phyloP scores from a whole-genome alignment of 2,329 filamentous ascomycete species.

The Xylaria sp. region DNA sequence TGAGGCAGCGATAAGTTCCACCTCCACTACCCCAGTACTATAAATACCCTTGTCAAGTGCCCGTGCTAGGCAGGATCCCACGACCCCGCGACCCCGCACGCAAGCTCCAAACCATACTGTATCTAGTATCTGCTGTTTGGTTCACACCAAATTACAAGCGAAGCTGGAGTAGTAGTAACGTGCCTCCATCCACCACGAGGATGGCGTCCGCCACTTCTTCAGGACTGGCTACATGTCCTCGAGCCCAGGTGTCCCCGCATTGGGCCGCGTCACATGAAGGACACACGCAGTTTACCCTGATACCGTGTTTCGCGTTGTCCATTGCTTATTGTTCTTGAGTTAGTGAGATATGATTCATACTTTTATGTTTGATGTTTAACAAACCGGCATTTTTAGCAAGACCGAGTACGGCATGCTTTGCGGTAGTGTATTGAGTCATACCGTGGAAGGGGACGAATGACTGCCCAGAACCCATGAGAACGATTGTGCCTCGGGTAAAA shows the following conservation, averaged over 20 bases:
- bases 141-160: no score
- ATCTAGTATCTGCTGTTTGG: no score
- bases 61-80: no score
- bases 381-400: slow-evolving; percentile 14
- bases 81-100: no score
- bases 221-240: not conserved
- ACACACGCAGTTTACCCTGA: not conserved
- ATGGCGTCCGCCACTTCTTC: not conserved
- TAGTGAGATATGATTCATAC: no score
- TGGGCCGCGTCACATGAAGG: not conserved
- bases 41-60: no score
- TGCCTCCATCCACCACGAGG: not conserved
- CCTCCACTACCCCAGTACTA: no score
- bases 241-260: not conserved
- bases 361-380: no score
- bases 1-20: no score
- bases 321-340: not conserved
- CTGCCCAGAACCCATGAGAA: slow-evolving; percentile 21
- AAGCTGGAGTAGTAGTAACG: not conserved
- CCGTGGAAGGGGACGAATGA: slow-evolving; percentile 4
- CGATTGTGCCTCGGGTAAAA: slow-evolving; percentile 18
- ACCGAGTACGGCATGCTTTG: slow-evolving; percentile 4
- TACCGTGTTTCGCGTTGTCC: not conserved
- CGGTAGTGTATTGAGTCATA: slow-evolving; percentile 22
- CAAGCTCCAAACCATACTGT: no score